Evolutionary conservation across 441 rosid species (phyloP).

Genomic region (Gossypium davidsonii): DNA sequence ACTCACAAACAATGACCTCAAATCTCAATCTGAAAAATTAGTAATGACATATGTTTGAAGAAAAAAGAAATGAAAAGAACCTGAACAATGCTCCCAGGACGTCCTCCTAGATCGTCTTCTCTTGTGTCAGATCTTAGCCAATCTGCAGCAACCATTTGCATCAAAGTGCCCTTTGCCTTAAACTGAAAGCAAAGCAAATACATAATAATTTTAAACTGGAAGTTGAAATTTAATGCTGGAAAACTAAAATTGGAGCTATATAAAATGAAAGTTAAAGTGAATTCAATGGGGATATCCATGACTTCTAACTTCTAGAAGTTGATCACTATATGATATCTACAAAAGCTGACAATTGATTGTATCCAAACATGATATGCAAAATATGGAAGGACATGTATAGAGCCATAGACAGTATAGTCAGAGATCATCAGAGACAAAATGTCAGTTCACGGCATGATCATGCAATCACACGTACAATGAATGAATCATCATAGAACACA

Average conservation of each 20-base stretch:
- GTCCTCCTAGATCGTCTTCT: slow-evolving; percentile 86
- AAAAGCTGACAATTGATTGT: not conserved
- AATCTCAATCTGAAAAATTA: slow-evolving; percentile 8
- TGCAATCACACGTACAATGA: not conserved
- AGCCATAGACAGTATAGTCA: not conserved
- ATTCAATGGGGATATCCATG: not conserved
- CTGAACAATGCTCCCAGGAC: slow-evolving; percentile 93
- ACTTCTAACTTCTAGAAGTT: slow-evolving; percentile 7
- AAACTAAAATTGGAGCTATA: not conserved
- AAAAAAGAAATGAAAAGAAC: slow-evolving; percentile 26
- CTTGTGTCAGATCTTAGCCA: slow-evolving; percentile 89
- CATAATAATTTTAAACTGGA: slow-evolving; percentile 5
- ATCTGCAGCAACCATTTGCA: slow-evolving; percentile 98
- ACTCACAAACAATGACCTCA: not conserved
- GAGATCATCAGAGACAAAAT: slow-evolving; percentile 7
- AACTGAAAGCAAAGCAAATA: slow-evolving; percentile 35
- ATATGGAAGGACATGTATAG: not conserved
- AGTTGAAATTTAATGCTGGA: not conserved
- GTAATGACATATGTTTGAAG: not conserved
- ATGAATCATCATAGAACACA: slow-evolving; percentile 1
- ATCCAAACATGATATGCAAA: not conserved
- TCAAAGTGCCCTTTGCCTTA: slow-evolving; percentile 78
- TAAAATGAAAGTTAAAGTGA: slow-evolving; percentile 2
- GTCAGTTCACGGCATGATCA: not conserved
- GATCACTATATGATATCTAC: not conserved